These are phyloP conservation scores for Komagataea norvegica DNA, from an alignment of 1,139 yeast species.

Conservation along the genomic window DNA sequence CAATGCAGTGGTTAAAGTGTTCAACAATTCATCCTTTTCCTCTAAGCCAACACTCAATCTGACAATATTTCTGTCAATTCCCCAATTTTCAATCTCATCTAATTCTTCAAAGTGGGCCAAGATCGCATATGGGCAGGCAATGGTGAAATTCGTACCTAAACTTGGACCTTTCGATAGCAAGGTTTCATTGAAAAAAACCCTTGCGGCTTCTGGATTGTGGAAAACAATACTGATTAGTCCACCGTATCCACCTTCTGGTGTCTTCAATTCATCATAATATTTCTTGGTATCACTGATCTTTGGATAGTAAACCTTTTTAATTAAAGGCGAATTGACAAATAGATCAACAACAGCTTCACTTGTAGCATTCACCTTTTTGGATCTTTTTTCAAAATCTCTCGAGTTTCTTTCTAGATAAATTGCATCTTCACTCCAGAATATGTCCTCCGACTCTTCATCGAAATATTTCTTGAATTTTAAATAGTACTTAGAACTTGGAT, in stretches of 20 bases:
- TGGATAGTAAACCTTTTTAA: constrained; percentile 72
- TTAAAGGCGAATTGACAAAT: constrained; percentile 35
- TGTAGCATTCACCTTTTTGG: constrained; percentile 61
- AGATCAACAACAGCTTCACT: constrained; percentile 46
- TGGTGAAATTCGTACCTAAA: constrained; percentile 87
- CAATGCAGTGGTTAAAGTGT: constrained; percentile 47
- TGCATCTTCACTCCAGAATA: constrained; percentile 92
- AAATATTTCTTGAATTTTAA: constrained; percentile 47
- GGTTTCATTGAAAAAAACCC: constrained; percentile 68
- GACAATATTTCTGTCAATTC: constrained; percentile 74
- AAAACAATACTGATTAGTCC: constrained; percentile 81
- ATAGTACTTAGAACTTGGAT: constrained; percentile 59
- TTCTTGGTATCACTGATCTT: constrained; percentile 42
- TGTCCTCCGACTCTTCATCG: constrained; percentile 56
- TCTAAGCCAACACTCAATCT: constrained; percentile 85
- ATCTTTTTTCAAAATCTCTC: constrained; percentile 75
- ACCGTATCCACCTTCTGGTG: constrained; percentile 83
- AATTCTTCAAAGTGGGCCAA: constrained; percentile 84
- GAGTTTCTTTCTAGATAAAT: constrained; percentile 89
- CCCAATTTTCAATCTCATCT: constrained; percentile 79
- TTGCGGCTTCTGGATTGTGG: constrained; percentile 60
- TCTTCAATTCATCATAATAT: constrained; percentile 69
- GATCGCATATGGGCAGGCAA: constrained; percentile 88
- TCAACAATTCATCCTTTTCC: constrained; percentile 46
- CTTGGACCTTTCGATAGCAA: constrained; percentile 89